A percentile compares a stretch with the other conserved stretches of the same genome.
Conservation (phyloP, 208 protist genomes). For the Phytomonas sp. region DNA sequence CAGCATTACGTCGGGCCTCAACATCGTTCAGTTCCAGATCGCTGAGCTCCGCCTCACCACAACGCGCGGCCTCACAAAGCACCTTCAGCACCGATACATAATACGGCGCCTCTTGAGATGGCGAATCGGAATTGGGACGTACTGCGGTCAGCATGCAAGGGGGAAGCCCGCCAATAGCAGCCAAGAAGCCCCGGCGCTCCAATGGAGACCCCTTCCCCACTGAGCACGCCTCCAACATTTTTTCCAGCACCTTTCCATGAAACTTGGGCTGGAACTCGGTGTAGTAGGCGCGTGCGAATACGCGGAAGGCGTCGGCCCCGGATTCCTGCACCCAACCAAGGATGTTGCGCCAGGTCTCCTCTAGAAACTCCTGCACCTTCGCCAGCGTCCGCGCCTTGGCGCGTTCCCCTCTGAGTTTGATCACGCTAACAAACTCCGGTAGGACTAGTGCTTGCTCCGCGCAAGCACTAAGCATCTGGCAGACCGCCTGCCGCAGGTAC, state of each 20-base stretch:
- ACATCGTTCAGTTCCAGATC: constrained; percentile 78
- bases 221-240: constrained; percentile 38
- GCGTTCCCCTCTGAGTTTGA: constrained; percentile 34
- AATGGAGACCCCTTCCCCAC: constrained; percentile 30
- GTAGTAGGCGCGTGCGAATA: constrained; percentile 65
- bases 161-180: constrained; percentile 77
- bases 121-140: constrained; percentile 9
- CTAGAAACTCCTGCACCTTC: constrained; percentile 75
- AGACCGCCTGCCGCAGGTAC: constrained; percentile 88
- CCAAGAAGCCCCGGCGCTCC: constrained; percentile 74
- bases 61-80: constrained; percentile 6
- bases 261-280: constrained; percentile 43
- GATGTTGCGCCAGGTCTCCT: constrained; percentile 87
- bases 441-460: constrained; percentile 50
- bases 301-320: constrained; percentile 51
- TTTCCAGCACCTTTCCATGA: constrained; percentile 62
- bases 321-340: constrained; percentile 74
- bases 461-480: constrained; percentile 74
- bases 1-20: constrained; percentile 87
- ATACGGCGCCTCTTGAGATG: constrained; percentile 7
- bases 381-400: constrained; percentile 48
- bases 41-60: constrained; percentile 20
- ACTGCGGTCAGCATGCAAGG: constrained; percentile 29
- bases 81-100: constrained; percentile 15
- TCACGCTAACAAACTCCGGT: constrained; percentile 48